phyloP scores from a whole-genome alignment of 257 asterid species.

The Forsythia suspensa region DNA sequence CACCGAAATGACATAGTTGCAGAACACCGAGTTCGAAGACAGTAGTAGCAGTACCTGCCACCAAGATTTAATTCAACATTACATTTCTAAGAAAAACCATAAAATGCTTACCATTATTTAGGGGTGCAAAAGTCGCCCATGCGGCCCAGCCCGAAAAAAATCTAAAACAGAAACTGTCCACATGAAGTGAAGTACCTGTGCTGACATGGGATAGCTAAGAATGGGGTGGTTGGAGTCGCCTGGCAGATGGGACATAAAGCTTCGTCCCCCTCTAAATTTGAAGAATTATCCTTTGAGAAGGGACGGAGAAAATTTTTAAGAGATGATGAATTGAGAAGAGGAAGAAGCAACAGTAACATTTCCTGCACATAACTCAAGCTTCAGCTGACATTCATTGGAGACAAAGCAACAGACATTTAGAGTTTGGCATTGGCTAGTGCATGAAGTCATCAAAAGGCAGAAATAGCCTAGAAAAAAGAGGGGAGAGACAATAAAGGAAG shows the following conservation, averaged over 20 bases:
- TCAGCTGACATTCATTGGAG: slow-evolving; percentile 24
- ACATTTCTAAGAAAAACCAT: not conserved
- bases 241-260: slow-evolving; percentile 83
- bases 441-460: not conserved
- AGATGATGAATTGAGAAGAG: slow-evolving; percentile 86
- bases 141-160: no score
- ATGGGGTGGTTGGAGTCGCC: slow-evolving; percentile 80
- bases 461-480: not conserved
- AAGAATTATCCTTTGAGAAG: slow-evolving; percentile 78
- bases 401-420: not conserved
- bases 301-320: slow-evolving; percentile 72
- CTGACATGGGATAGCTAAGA: slow-evolving; percentile 89
- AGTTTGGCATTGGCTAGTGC: not conserved
- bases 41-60: slow-evolving; percentile 84
- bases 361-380: slow-evolving; percentile 52
- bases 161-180: not conserved
- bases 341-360: slow-evolving; percentile 89
- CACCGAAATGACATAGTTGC: slow-evolving; percentile 77
- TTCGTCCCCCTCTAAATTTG: slow-evolving; percentile 61
- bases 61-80: slow-evolving; percentile 8
- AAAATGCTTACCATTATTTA: not conserved
- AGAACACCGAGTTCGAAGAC: slow-evolving; percentile 82
- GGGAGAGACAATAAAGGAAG: not conserved
- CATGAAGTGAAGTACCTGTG: slow-evolving; percentile 56
- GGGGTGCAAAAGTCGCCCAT: no score